Evolutionary conservation across 148 eudicot species (phyloP).

Genomic region (Simmondsia chinensis): DNA sequence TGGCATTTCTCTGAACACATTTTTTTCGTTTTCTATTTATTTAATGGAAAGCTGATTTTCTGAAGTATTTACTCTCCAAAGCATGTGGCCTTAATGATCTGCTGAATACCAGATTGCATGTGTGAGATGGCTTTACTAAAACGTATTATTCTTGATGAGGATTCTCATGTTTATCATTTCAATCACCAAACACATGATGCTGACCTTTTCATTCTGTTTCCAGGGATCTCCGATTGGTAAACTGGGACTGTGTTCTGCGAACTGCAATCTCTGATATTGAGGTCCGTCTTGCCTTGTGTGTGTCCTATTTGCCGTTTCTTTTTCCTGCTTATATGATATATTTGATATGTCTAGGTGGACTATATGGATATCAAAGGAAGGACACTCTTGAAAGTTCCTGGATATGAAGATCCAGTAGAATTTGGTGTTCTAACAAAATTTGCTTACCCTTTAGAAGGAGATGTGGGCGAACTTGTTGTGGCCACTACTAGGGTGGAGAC

Average conservation of each 20-base stretch:
- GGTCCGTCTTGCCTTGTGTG: conserved; percentile 23
- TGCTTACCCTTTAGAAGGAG: conserved; percentile 83
- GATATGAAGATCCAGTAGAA: conserved; percentile 60
- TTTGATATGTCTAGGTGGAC: conserved; percentile 57
- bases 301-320: background rate
- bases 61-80: no score
- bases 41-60: no score
- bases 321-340: conserved; percentile 4
- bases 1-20: no score
- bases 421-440: conserved; percentile 88
- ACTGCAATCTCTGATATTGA: conserved; percentile 96
- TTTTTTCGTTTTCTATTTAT: no score
- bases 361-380: conserved; percentile 70
- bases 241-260: conserved; percentile 90
- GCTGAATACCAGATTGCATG: no score
- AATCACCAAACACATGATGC: no score
- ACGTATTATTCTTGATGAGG: no score
- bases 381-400: conserved; percentile 71
- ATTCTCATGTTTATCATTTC: no score
- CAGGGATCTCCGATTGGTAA: conserved; percentile 79
- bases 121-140: no score
- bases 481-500: conserved; percentile 97
- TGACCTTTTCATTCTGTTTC: conserved; percentile 10
- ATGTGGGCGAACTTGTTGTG: conserved; percentile 74
- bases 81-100: no score